These are phyloP conservation scores for Didymella exigua DNA, from an alignment of 2,329 filamentous ascomycete species.

Conservation along the genomic window DNA sequence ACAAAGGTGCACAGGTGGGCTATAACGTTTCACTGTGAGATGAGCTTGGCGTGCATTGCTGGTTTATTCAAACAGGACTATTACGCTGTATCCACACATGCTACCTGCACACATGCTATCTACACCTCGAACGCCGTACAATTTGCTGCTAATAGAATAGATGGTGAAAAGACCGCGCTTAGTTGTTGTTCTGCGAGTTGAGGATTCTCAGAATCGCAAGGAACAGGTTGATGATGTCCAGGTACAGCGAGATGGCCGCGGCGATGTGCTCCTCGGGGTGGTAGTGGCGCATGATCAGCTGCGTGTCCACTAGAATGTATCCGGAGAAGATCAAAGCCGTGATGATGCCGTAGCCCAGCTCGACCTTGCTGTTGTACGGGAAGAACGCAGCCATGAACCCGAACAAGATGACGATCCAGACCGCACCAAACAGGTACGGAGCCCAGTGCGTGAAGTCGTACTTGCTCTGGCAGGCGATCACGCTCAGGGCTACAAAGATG, in stretches of 20 bases:
- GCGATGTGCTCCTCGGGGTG: constrained; percentile 98
- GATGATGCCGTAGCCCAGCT: constrained; percentile 83
- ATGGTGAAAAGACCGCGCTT: constrained; percentile 29
- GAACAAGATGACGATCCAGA: constrained; percentile 91
- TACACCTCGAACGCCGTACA: background rate
- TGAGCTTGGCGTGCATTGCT: background rate
- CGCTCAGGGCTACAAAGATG: constrained; percentile 67
- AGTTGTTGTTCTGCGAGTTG: constrained; percentile 96
- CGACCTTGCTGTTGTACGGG: constrained; percentile 77
- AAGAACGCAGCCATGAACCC: constrained; percentile 93
- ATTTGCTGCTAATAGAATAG: background rate
- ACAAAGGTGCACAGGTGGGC: background rate
- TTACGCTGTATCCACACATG: background rate
- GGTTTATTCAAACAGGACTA: background rate
- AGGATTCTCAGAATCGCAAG: constrained; percentile 92
- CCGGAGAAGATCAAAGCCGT: constrained; percentile 87
- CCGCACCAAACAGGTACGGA: constrained; percentile 87
- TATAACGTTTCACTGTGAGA: background rate
- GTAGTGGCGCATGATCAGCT: constrained; percentile 92
- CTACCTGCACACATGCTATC: background rate
- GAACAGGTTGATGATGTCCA: constrained; percentile 97
- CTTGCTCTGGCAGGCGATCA: constrained; percentile 95
- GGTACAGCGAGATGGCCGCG: constrained; percentile 89
- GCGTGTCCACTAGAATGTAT: constrained; percentile 96
- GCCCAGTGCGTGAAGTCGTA: constrained; percentile 99